A percentile compares a stretch with the other conserved stretches of the same genome.
These are phyloP conservation scores for Pichia sp. DNA, from an alignment of 1,139 yeast species.

Conservation along the genomic window DNA sequence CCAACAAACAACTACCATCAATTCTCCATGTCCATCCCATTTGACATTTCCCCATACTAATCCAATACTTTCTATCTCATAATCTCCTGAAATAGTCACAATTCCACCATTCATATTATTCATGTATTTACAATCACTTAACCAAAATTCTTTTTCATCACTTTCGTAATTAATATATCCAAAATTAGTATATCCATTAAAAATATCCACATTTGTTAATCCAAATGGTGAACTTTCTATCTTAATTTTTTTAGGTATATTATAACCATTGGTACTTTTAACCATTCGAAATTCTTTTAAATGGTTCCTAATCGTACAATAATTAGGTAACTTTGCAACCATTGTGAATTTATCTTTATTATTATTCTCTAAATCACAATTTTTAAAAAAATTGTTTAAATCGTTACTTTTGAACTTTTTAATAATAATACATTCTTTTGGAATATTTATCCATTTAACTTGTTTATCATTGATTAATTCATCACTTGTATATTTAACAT, in stretches of 20 bases:
- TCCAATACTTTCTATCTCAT: conserved; percentile 36
- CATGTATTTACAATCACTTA: conserved; percentile 50
- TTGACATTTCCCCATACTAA: conserved; percentile 48
- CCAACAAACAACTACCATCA: conserved; percentile 50
- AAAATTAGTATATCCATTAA: conserved; percentile 39
- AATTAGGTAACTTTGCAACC: background rate
- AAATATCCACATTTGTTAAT: conserved; percentile 51
- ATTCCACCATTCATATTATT: conserved; percentile 65
- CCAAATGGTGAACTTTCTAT: conserved; percentile 50
- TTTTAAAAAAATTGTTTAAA: conserved; percentile 5
- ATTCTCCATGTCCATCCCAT: conserved; percentile 55
- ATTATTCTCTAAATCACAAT: background rate
- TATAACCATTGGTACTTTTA: background rate
- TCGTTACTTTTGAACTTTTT: conserved; percentile 6
- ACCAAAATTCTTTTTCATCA: conserved; percentile 28
- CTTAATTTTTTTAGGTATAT: conserved; percentile 20
- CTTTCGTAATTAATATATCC: conserved; percentile 41
- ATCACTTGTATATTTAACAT: conserved; percentile 5
- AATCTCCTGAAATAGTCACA: conserved; percentile 25
- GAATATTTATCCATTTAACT: conserved; percentile 6
- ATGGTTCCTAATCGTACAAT: conserved; percentile 1
- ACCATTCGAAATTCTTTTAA: conserved; percentile 4
- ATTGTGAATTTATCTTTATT: background rate
- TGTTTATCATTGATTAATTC: conserved; percentile 9
- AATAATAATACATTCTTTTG: conserved; percentile 1